phyloP scores from a whole-genome alignment of 768 basidiomycete species.

The Lactarius hatsudake region DNA sequence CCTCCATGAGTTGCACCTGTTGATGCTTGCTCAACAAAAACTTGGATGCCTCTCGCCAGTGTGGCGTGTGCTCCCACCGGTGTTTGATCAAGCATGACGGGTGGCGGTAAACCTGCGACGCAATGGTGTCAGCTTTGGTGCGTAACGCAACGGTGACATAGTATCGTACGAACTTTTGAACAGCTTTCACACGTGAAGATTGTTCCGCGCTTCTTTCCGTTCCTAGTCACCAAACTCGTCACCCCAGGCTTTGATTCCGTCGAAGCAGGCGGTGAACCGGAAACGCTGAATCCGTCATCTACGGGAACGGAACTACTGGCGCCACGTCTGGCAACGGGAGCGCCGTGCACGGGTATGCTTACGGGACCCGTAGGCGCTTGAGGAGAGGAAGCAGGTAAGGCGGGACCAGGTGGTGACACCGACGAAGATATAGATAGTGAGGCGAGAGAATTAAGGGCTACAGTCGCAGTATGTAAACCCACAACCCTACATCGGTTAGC shows the following conservation, averaged over 20 bases:
- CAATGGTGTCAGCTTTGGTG: slow-evolving; percentile 12
- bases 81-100: slow-evolving; percentile 96
- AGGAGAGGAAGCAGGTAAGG: slow-evolving; percentile 27
- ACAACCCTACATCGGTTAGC: slow-evolving; percentile 33
- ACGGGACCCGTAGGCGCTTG: slow-evolving; percentile 26
- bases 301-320: slow-evolving; percentile 22
- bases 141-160: background rate
- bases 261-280: slow-evolving; percentile 20
- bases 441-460: slow-evolving; percentile 41
- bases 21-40: slow-evolving; percentile 94
- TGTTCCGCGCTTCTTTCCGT: slow-evolving; percentile 74
- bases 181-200: slow-evolving; percentile 94
- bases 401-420: slow-evolving; percentile 30
- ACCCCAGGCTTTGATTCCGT: slow-evolving; percentile 29
- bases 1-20: slow-evolving; percentile 95
- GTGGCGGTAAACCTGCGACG: slow-evolving; percentile 73
- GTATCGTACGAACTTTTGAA: slow-evolving; percentile 63
- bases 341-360: slow-evolving; percentile 12
- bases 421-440: slow-evolving; percentile 43
- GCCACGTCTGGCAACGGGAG: background rate
- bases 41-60: slow-evolving; percentile 92
- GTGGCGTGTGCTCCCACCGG: slow-evolving; percentile 95
- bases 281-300: slow-evolving; percentile 28
- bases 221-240: slow-evolving; percentile 34
- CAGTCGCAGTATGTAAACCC: slow-evolving; percentile 37